These are phyloP conservation scores for Talaromyces piceae DNA, from an alignment of 2,329 filamentous ascomycete species.

Conservation along the genomic window DNA sequence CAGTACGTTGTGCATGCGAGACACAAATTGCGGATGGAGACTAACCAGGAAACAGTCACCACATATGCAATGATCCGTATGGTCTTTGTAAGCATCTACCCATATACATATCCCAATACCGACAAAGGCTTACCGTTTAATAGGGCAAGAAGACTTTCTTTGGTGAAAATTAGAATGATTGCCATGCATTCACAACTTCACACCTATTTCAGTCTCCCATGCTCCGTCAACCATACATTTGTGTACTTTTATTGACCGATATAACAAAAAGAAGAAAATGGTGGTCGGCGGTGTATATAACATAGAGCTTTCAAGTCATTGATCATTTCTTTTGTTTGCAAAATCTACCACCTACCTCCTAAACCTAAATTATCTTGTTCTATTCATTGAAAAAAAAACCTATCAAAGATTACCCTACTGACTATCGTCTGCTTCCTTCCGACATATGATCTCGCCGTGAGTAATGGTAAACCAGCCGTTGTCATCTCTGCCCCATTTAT, in stretches of 20 bases:
- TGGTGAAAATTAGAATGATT: slow-evolving; percentile 24
- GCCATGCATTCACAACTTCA: slow-evolving; percentile 6
- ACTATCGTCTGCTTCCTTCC: slow-evolving; percentile 3
- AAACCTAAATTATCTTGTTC: no score
- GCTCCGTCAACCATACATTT: slow-evolving; percentile 1
- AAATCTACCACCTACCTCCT: neutral
- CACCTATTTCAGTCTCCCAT: neutral
- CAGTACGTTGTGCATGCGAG: slow-evolving; percentile 32
- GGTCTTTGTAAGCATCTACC: slow-evolving; percentile 31
- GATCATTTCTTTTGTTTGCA: slow-evolving; percentile 6
- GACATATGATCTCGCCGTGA: slow-evolving; percentile 13
- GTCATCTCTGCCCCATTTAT: slow-evolving; percentile 15
- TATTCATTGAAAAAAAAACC: no score
- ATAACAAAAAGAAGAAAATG: slow-evolving; percentile 5
- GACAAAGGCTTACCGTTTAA: slow-evolving; percentile 17
- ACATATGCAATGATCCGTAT: slow-evolving; percentile 39
- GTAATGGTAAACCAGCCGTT: slow-evolving; percentile 14
- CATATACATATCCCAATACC: slow-evolving; percentile 10
- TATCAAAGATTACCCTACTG: no score
- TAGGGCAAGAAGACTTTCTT: slow-evolving; percentile 61
- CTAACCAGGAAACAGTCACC: slow-evolving; percentile 18
- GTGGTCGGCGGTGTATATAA: slow-evolving; percentile 13
- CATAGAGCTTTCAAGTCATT: slow-evolving; percentile 3
- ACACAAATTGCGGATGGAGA: slow-evolving; percentile 2
- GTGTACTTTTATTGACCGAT: slow-evolving; percentile 11